Base-by-base conservation (phyloP, 192 early-diverging fungal species). In the Coemansia umbellata region DNA sequence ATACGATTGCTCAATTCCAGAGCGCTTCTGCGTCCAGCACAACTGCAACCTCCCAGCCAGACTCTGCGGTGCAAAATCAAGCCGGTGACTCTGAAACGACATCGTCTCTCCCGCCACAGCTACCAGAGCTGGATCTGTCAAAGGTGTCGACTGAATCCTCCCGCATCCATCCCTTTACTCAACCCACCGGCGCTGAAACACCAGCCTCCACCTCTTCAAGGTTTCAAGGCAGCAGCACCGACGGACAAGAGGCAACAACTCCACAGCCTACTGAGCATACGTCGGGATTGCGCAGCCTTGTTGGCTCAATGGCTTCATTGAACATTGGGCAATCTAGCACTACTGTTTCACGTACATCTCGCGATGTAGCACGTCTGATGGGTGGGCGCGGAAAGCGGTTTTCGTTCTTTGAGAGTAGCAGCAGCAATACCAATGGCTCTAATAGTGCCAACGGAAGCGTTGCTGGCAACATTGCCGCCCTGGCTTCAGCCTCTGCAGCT, bases 311-410 rank as follows among this genome's bases (percentile, higher is more conserved):
- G 66, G 53, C 73, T 3, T 65, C 66, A 37, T 60, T 75, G n/a
- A 58, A 57, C 27, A 56, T 68, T 14, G 49, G 53, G 17, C 50
- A 55, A 28, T 48, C 36, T n/a, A 60, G 52, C 0, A 54, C 71
- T 4, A 56, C 71, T 1, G 73, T 42, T 23, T 40, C 74, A 24
- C 63, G 74, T 4, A 50, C 69, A 1, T 78, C 74, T 11, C 74
- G 74, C 18, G 74, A 78, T 33, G 69, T 78, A 1, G 68, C 67
- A 27, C 63, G 74, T 37, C 58, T 78, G 54, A 78, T 78, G 69
- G 67, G 68, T 0, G 58, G 54, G 17, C 67, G 74, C 8, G 64
- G 74, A 10, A 78, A 78, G 74, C 68, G 74, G 26, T 78, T 78
- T 17, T 78, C 74, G 18, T 67, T 78, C 48, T 71, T 78, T 31